Evolutionary conservation across 148 eudicot species (phyloP).

Genomic region (Polygonum aviculare): DNA sequence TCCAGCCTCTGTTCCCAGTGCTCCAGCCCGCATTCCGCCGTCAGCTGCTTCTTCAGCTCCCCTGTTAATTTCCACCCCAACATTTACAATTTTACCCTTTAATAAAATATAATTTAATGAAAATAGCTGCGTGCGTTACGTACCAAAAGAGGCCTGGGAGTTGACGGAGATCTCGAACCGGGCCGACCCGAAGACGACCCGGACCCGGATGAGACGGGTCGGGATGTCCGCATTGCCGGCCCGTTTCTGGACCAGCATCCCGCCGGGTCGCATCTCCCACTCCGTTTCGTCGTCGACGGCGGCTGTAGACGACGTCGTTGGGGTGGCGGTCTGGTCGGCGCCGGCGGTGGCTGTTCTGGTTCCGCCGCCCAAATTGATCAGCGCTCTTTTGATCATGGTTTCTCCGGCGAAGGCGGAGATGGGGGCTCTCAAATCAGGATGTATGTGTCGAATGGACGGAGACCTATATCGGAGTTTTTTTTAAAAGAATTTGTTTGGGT

Average conservation of each 20-base stretch:
- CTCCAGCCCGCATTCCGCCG: conserved; percentile 32
- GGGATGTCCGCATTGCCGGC: conserved; percentile 9
- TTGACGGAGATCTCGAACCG: conserved; percentile 29
- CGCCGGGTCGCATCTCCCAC: conserved; percentile 43
- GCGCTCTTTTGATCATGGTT: conserved; percentile 17
- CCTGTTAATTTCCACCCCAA: conserved; percentile 15
- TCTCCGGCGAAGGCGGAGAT: neutral
- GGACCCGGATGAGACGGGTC: conserved; percentile 25
- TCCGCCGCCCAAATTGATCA: conserved; percentile 15
- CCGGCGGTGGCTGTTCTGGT: neutral
- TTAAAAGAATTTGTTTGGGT: too few species aligned
- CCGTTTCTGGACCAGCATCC: conserved; percentile 40
- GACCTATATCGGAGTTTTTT: neutral
- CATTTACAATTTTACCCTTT: neutral
- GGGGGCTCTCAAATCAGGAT: neutral
- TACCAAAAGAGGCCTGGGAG: conserved; percentile 45
- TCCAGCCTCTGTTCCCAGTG: conserved; percentile 36
- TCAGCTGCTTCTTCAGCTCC: conserved; percentile 41
- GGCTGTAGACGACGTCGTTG: conserved; percentile 13
- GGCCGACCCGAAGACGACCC: conserved; percentile 24
- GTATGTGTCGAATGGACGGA: neutral
- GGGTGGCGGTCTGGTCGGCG: neutral
- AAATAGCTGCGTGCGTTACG: neutral
- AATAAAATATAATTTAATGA: neutral
- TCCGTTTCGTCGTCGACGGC: conserved; percentile 16